A percentile compares a stretch with the other conserved stretches of the same genome.
phyloP scores from a whole-genome alignment of 2,329 filamentous ascomycete species.

The Claviceps citrina region DNA sequence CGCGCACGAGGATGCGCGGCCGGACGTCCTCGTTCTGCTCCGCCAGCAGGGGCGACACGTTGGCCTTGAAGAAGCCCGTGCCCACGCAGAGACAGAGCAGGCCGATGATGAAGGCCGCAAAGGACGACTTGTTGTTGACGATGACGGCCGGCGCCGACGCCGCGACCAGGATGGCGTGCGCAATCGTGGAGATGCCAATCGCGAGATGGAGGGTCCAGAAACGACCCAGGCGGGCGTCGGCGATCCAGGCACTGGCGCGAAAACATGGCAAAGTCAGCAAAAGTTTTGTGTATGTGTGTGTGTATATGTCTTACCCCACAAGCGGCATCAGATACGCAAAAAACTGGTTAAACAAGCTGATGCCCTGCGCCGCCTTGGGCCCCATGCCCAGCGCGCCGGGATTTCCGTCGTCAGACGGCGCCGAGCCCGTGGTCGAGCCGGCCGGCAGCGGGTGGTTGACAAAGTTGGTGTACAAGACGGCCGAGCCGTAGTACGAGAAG shows the following conservation, averaged over 20 bases:
- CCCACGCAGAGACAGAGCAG: conserved; percentile 40
- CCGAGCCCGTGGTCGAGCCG: conserved; percentile 38
- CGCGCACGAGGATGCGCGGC: conserved; percentile 38
- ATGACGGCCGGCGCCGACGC: conserved; percentile 51
- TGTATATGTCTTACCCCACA: conserved; percentile 24
- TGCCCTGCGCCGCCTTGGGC: conserved; percentile 35
- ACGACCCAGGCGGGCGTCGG: conserved; percentile 57
- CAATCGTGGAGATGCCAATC: conserved; percentile 47
- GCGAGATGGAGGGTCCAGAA: conserved; percentile 59
- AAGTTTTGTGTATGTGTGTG: background rate
- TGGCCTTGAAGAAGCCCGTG: conserved; percentile 69
- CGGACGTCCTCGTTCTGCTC: conserved; percentile 50
- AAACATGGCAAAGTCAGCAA: no score
- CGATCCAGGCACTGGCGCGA: conserved; percentile 38
- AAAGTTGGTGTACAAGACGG: conserved; percentile 53
- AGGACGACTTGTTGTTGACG: conserved; percentile 36
- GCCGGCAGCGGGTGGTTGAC: conserved; percentile 39
- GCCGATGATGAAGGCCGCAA: conserved; percentile 57
- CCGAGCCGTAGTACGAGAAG: conserved; percentile 63
- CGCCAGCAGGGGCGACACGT: conserved; percentile 57
- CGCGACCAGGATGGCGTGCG: conserved; percentile 50
- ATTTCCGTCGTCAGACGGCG: conserved; percentile 16
- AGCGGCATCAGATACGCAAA: conserved; percentile 47
- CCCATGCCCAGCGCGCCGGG: conserved; percentile 44
- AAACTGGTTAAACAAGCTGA: conserved; percentile 41